Conservation (phyloP, 192 early-diverging fungal genomes). For the Dispira parvispora region DNA sequence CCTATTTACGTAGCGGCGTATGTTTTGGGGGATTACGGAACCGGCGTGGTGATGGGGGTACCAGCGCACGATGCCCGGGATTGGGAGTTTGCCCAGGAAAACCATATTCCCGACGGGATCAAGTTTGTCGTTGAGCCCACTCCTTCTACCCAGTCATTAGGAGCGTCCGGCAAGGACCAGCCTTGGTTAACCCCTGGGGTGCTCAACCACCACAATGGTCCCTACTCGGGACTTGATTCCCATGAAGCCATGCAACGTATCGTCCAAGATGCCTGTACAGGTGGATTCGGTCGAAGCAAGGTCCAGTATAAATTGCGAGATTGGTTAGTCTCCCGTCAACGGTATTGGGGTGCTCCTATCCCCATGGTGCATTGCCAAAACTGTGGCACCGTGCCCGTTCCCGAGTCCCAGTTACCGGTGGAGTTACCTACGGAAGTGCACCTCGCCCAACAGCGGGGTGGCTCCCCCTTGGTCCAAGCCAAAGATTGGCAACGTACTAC, state of each 20-base stretch:
- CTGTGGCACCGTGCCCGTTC: slow-evolving; percentile 76
- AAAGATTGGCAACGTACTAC: slow-evolving; percentile 54
- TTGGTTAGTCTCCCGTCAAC: slow-evolving; percentile 90
- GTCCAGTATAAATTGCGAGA: slow-evolving; percentile 71
- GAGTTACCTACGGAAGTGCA: slow-evolving; percentile 30
- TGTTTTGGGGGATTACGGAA: slow-evolving; percentile 59
- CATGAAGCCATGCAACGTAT: slow-evolving; percentile 36
- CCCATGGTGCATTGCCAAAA: slow-evolving; percentile 75
- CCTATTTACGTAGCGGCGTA: slow-evolving; percentile 61
- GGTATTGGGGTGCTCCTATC: slow-evolving; percentile 94
- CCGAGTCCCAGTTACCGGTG: slow-evolving; percentile 61
- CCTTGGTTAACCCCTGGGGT: slow-evolving; percentile 34
- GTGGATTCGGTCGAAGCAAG: slow-evolving; percentile 29
- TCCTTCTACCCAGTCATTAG: not conserved
- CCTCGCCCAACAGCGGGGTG: slow-evolving; percentile 22
- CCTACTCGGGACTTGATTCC: slow-evolving; percentile 41
- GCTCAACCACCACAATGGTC: slow-evolving; percentile 33
- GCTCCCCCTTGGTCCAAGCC: slow-evolving; percentile 43
- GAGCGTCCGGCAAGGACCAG: not conserved
- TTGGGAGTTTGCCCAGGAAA: slow-evolving; percentile 40
- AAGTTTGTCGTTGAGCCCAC: slow-evolving; percentile 17
- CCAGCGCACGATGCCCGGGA: slow-evolving; percentile 66
- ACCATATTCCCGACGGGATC: slow-evolving; percentile 25
- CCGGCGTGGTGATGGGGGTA: slow-evolving; percentile 77
- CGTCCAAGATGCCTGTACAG: slow-evolving; percentile 24